These are phyloP conservation scores for Suillus alpinus DNA, from an alignment of 768 basidiomycete species.

Conservation along the genomic window DNA sequence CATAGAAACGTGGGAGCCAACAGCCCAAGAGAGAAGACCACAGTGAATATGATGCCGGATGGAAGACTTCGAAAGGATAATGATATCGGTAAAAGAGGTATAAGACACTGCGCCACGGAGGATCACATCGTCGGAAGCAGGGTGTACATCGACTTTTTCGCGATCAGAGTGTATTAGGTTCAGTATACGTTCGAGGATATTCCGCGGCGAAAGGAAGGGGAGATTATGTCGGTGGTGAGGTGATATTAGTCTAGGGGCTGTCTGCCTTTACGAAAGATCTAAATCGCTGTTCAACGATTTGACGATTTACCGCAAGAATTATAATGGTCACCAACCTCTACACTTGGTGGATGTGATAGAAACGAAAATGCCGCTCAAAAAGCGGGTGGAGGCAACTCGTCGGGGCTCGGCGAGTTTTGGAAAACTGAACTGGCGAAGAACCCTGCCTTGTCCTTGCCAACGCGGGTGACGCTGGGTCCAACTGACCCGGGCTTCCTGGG, in stretches of 20 bases:
- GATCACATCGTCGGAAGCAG: conserved; percentile 12
- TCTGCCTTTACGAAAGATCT: conserved; percentile 37
- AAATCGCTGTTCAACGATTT: conserved; percentile 20
- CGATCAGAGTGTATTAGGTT: conserved; percentile 9
- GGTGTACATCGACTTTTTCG: conserved; percentile 7
- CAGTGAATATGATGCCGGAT: conserved; percentile 24
- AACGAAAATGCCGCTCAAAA: conserved; percentile 44
- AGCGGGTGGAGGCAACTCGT: conserved; percentile 70
- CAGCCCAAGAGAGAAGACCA: conserved; percentile 31
- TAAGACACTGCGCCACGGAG: conserved; percentile 23
- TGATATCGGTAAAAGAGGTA: conserved; percentile 35
- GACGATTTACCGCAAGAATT: conserved; percentile 2
- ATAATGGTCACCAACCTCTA: conserved; percentile 36
- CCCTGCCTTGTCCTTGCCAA: conserved; percentile 35
- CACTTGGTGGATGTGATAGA: conserved; percentile 26
- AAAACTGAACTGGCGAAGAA: conserved; percentile 81
- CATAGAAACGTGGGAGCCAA: conserved; percentile 26
- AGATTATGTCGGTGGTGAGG: conserved; percentile 28
- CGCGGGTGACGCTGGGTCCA: conserved; percentile 23
- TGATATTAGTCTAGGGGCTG: conserved; percentile 38
- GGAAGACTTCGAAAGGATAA: conserved; percentile 41
- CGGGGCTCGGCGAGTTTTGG: conserved; percentile 85
- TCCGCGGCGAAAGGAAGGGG: conserved; percentile 21
- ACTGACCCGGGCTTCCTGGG: conserved; percentile 29
- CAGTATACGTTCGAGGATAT: conserved; percentile 27